Evolutionary conservation across 2,329 filamentous ascomycete species (phyloP).

Genomic region (Fusarium pininemorale): DNA sequence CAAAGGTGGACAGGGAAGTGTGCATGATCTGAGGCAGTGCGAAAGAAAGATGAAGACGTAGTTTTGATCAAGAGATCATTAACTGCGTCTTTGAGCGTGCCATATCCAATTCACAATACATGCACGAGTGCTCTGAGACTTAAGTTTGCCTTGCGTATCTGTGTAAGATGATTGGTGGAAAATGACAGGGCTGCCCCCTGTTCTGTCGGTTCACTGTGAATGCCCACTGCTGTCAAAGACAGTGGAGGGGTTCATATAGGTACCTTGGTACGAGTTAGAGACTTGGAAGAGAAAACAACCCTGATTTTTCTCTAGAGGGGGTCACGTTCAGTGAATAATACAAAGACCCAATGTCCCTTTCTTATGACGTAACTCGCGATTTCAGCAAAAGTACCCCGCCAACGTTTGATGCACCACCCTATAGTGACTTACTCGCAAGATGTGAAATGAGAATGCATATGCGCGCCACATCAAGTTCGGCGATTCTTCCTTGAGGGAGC

Average conservation of each 20-base stretch:
- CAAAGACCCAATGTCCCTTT: no score
- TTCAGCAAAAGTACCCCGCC: no score
- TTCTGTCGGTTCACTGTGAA: background rate
- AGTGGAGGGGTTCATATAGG: accelerated
- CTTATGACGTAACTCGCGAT: no score
- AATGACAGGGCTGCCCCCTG: background rate
- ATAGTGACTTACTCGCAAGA: no score
- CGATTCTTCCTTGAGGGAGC: no score
- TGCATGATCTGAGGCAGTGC: accelerated
- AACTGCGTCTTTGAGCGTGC: accelerated
- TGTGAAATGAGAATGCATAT: no score
- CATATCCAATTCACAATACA: background rate
- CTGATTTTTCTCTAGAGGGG: no score
- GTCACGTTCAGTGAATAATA: no score
- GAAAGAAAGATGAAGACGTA: accelerated
- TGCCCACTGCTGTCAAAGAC: background rate
- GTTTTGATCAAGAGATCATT: accelerated
- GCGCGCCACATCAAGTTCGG: no score
- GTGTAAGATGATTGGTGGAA: background rate
- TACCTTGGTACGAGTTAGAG: no score
- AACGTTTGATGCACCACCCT: no score
- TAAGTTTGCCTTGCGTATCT: background rate
- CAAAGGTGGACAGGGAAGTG: background rate
- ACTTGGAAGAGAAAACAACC: no score
- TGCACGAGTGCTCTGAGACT: accelerated